Conservation (phyloP, 2,329 filamentous ascomycete species). For the Monilinia polystroma region DNA sequence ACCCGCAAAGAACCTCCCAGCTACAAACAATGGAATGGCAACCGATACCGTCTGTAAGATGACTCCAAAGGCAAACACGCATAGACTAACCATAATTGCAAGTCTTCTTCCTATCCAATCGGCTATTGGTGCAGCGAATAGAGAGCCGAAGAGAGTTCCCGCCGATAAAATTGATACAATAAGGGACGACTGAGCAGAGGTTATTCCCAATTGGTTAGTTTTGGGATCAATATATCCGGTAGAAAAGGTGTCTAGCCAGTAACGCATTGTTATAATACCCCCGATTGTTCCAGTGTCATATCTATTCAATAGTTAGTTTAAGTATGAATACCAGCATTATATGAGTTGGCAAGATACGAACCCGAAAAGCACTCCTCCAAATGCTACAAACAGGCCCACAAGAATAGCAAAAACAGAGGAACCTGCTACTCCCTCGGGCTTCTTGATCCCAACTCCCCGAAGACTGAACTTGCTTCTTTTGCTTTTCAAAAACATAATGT, state of each 20-base stretch:
- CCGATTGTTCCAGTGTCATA: conserved; percentile 61
- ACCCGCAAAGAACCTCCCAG: conserved; percentile 72
- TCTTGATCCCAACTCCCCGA: conserved; percentile 40
- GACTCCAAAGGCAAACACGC: conserved; percentile 67
- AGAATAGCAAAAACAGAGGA: conserved; percentile 58
- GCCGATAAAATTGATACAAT: conserved; percentile 69
- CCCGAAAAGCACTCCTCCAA: conserved; percentile 60
- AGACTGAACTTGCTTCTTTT: conserved; percentile 1
- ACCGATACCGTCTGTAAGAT: conserved; percentile 64
- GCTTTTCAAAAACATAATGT: not conserved
- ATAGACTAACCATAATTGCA: conserved; percentile 62
- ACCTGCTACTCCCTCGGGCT: conserved; percentile 53
- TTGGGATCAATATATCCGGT: conserved; percentile 49
- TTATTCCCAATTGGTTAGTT: conserved; percentile 47
- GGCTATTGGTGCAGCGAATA: conserved; percentile 44
- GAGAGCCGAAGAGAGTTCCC: conserved; percentile 71
- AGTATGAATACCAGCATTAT: not conserved
- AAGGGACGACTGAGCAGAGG: conserved; percentile 56
- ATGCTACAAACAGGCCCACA: conserved; percentile 61
- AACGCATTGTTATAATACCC: conserved; percentile 56
- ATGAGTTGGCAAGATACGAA: conserved; percentile 35
- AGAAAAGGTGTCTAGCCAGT: conserved; percentile 52
- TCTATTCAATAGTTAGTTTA: conserved; percentile 26
- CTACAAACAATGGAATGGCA: conserved; percentile 63
- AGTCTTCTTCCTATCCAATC: conserved; percentile 51